These are phyloP conservation scores for Aspergillus fumigatiaffinis DNA, from an alignment of 2,329 filamentous ascomycete genomes.

Conservation along the genomic window DNA sequence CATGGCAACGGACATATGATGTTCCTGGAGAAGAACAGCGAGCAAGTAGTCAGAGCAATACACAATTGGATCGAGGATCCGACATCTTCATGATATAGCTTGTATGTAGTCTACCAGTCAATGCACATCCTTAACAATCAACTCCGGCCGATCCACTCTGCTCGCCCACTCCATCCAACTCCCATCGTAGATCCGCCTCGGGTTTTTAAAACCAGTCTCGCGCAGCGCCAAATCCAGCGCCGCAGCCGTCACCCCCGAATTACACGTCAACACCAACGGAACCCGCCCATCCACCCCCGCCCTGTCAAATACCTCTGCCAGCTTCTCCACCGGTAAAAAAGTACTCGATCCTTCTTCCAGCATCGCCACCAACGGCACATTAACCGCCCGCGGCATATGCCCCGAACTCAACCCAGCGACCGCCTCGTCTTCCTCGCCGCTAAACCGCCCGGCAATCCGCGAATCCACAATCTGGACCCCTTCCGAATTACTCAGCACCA, in stretches of 20 bases:
- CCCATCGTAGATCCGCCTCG: slow-evolving; percentile 26
- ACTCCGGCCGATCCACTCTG: slow-evolving; percentile 10
- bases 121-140: slow-evolving; percentile 7
- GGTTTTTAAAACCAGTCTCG: slow-evolving; percentile 14
- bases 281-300: slow-evolving; percentile 12
- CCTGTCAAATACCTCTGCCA: slow-evolving; percentile 3
- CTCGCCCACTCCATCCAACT: slow-evolving; percentile 30
- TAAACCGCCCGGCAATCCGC: slow-evolving; percentile 18
- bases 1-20: slow-evolving; percentile 54
- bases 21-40: slow-evolving; percentile 27
- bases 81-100: neutral
- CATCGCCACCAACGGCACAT: slow-evolving; percentile 22
- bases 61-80: slow-evolving; percentile 6
- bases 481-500: neutral
- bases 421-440: slow-evolving; percentile 12
- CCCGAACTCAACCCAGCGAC: slow-evolving; percentile 16
- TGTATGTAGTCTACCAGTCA: neutral
- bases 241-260: slow-evolving; percentile 28
- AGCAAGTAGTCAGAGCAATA: slow-evolving; percentile 10
- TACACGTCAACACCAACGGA: slow-evolving; percentile 24
- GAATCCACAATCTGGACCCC: slow-evolving; percentile 20
- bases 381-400: slow-evolving; percentile 25
- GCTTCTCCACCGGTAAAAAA: slow-evolving; percentile 6
- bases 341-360: slow-evolving; percentile 10
- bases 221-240: slow-evolving; percentile 22